phyloP scores from a whole-genome alignment of 2,329 filamentous ascomycete genomes.

The Phoma herbarum region DNA sequence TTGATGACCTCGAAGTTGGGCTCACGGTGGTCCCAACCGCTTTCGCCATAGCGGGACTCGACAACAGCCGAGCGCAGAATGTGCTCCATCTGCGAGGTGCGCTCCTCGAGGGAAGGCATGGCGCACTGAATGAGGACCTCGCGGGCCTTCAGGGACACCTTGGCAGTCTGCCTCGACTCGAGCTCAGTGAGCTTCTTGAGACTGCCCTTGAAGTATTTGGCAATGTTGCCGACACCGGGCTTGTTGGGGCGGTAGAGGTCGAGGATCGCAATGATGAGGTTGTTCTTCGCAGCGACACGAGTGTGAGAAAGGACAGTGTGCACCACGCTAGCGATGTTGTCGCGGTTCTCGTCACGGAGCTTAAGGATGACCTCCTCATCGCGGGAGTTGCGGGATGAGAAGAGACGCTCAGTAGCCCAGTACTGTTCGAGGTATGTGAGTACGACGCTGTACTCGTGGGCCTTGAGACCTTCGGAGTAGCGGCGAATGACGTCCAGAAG shows the following conservation, averaged over 20 bases:
- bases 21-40: slow-evolving; percentile 94
- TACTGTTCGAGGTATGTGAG: slow-evolving; percentile 81
- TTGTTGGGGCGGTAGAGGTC: slow-evolving; percentile 96
- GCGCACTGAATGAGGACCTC: slow-evolving; percentile 98
- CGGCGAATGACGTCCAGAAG: slow-evolving; percentile 78
- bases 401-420: slow-evolving; percentile 83
- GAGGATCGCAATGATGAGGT: slow-evolving; percentile 87
- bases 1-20: slow-evolving; percentile 91
- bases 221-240: slow-evolving; percentile 86
- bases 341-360: slow-evolving; percentile 95
- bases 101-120: slow-evolving; percentile 93
- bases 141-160: slow-evolving; percentile 95
- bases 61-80: slow-evolving; percentile 95
- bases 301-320: slow-evolving; percentile 93
- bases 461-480: slow-evolving; percentile 89
- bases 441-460: slow-evolving; percentile 86
- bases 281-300: slow-evolving; percentile 91
- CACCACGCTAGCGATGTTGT: slow-evolving; percentile 84
- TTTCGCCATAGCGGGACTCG: slow-evolving; percentile 97
- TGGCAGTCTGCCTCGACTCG: slow-evolving; percentile 84
- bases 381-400: slow-evolving; percentile 82
- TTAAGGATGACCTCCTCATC: slow-evolving; percentile 94
- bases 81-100: slow-evolving; percentile 96
- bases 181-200: slow-evolving; percentile 90
- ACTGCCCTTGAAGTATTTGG: slow-evolving; percentile 83